Evolutionary conservation across 768 basidiomycete species (phyloP).

Genomic region (Leccinum uliginosum): DNA sequence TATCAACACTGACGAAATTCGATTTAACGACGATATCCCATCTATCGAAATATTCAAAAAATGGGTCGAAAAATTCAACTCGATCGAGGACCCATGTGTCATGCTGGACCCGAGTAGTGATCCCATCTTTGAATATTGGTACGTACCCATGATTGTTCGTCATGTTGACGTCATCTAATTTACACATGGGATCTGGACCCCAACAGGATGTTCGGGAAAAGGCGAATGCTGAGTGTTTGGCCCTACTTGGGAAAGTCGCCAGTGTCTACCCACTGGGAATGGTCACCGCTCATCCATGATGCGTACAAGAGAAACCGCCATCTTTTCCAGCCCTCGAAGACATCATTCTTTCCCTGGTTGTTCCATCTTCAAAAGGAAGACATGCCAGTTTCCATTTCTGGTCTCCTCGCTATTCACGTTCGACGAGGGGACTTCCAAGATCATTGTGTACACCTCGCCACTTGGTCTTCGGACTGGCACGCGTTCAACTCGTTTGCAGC

Average conservation of each 20-base stretch:
- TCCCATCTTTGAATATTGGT: slow-evolving; percentile 37
- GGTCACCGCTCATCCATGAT: slow-evolving; percentile 34
- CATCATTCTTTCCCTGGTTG: not conserved
- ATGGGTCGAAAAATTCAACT: slow-evolving; percentile 35
- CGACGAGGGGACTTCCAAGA: slow-evolving; percentile 47
- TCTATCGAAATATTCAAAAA: slow-evolving; percentile 31
- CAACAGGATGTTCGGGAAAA: slow-evolving; percentile 33
- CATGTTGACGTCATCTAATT: not conserved
- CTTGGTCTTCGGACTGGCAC: slow-evolving; percentile 34
- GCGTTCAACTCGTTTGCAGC: slow-evolving; percentile 44
- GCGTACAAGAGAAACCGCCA: slow-evolving; percentile 31
- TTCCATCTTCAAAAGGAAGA: slow-evolving; percentile 1
- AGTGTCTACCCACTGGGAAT: slow-evolving; percentile 32
- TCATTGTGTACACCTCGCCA: slow-evolving; percentile 41
- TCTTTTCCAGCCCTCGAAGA: slow-evolving; percentile 15
- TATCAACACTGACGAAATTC: slow-evolving; percentile 27
- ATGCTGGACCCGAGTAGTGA: slow-evolving; percentile 25
- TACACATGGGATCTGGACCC: not conserved
- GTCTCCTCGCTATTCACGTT: slow-evolving; percentile 48
- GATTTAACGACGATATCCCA: slow-evolving; percentile 23
- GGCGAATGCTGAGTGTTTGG: slow-evolving; percentile 34
- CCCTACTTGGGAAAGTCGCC: slow-evolving; percentile 31
- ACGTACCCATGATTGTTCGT: slow-evolving; percentile 2
- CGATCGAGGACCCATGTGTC: slow-evolving; percentile 37
- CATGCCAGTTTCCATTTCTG: slow-evolving; percentile 25